Percentiles rank a stretch among this genome's conserved stretches.
These are phyloP conservation scores for Phyllosticta paracitricarpa DNA, from an alignment of 2,329 filamentous ascomycete genomes.

Conservation along the genomic window DNA sequence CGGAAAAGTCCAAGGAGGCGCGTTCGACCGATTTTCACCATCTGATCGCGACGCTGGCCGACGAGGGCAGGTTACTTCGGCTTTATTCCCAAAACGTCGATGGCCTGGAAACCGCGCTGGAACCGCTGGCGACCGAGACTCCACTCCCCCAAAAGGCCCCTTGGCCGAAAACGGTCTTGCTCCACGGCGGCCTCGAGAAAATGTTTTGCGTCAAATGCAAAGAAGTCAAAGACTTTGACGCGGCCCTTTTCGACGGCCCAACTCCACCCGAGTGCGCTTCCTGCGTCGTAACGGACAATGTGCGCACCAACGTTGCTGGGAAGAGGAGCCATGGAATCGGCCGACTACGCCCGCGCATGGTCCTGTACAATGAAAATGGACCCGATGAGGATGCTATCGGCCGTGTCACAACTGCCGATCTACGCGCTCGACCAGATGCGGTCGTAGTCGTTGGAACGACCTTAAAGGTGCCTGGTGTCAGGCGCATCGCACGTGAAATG, in stretches of 20 bases:
- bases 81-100: slow-evolving; percentile 97
- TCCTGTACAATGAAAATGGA: slow-evolving; percentile 95
- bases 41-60: slow-evolving; percentile 77
- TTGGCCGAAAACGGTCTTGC: slow-evolving; percentile 87
- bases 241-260: slow-evolving; percentile 71
- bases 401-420: slow-evolving; percentile 74
- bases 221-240: slow-evolving; percentile 64
- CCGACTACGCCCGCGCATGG: slow-evolving; percentile 80
- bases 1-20: slow-evolving; percentile 65
- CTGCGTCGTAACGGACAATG: slow-evolving; percentile 64
- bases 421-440: slow-evolving; percentile 78
- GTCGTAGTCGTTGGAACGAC: slow-evolving; percentile 93
- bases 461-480: slow-evolving; percentile 86
- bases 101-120: slow-evolving; percentile 77
- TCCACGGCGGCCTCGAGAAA: slow-evolving; percentile 87
- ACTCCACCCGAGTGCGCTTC: slow-evolving; percentile 68
- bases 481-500: slow-evolving; percentile 81
- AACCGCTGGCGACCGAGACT: slow-evolving; percentile 68
- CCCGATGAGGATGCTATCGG: slow-evolving; percentile 95
- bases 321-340: slow-evolving; percentile 93
- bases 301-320: slow-evolving; percentile 65
- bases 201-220: slow-evolving; percentile 96
- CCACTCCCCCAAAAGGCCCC: slow-evolving; percentile 76
- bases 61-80: slow-evolving; percentile 76
- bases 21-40: slow-evolving; percentile 86